Evolutionary conservation across 2,329 filamentous ascomycete genomes (phyloP).

Genomic region (Paecilomyces sp.): DNA sequence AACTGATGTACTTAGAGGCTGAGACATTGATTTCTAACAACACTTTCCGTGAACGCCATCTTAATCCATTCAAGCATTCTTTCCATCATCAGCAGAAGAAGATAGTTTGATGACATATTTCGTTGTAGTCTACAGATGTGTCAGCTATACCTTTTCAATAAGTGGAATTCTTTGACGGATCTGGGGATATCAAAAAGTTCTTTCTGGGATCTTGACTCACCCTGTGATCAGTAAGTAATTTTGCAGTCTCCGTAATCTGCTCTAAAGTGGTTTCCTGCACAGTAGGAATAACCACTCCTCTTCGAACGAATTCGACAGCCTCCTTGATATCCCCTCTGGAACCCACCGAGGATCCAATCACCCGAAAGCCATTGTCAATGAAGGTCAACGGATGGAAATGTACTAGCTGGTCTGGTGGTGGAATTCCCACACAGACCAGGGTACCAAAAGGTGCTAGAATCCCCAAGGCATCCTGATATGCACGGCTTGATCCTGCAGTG

Average conservation of each 20-base stretch:
- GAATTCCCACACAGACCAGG: slow-evolving; percentile 34
- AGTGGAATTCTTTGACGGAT: too few relatives aligned
- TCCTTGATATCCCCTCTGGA: not conserved
- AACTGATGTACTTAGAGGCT: too few relatives aligned
- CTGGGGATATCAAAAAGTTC: too few relatives aligned
- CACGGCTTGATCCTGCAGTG: slow-evolving; percentile 18
- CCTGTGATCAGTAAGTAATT: too few relatives aligned
- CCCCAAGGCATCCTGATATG: slow-evolving; percentile 28
- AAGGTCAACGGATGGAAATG: not conserved
- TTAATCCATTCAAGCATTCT: too few relatives aligned
- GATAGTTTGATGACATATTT: too few relatives aligned
- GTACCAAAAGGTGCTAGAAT: slow-evolving; percentile 33
- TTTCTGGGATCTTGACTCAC: too few relatives aligned
- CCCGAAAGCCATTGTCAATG: not conserved
- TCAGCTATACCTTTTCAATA: too few relatives aligned
- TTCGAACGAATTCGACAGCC: not conserved
- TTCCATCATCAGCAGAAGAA: too few relatives aligned
- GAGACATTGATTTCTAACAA: too few relatives aligned
- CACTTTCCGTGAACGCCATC: too few relatives aligned
- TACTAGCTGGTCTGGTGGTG: slow-evolving; percentile 11
- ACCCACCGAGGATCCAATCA: not conserved
- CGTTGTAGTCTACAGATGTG: too few relatives aligned
- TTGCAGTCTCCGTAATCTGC: not conserved
- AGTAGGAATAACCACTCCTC: not conserved
- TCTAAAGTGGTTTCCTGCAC: not conserved